Base-by-base conservation (phyloP, 108 stramenopile genomes). In the Skeletonema tropicum region DNA sequence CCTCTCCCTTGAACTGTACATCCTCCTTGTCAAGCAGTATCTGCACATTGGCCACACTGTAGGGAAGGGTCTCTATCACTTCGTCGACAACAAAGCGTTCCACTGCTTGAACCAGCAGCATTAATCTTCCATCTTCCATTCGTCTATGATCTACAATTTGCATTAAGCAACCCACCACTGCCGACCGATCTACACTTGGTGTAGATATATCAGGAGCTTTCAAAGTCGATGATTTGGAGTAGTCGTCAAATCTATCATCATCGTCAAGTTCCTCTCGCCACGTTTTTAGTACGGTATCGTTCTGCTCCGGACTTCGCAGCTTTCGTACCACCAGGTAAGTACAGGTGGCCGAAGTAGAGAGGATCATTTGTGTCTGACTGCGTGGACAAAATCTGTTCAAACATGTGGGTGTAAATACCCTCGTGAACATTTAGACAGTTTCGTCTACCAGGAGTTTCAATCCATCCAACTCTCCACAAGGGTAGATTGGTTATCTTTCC, bases 361-460 rank as follows among this genome's bases (percentile, higher is more conserved):
- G 86, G 87, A 42, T 71, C 64, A 17, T 73, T 30, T 7, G 64
- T 45, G 35, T 72, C 25, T 19, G 68, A 52, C 45, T 35, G 41
- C 10, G 52, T 55, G 5, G 80, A 76, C 6, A 93, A 42, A 13
- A 93, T 83, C 25, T 45, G 77, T 60, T 93, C 92, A 64, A 93
- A 89, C 88, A 91, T 87, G 77, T 93, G 84, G 2, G 90, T 93
- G 52, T 93, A 93, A 13, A 75, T 52, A 5, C 77, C 80, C 60
- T 93, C 92, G 46, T 88, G 89, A 10, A 93, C 85, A 42, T 88
- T 86, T 57, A 91, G 64, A 32, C 90, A 89, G 68, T 93, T 93
- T 39, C 89, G 80, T 60, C 92, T 79, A 25, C 92, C 92, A 2
- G 90, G 92, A 6, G 88, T 73, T 75, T 93, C 92, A 11, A 83